Evolutionary conservation across 2,329 filamentous ascomycete genomes (phyloP), one percentile per base, ranked within the genome.

Genomic region (Aspergillus sp.): DNA sequence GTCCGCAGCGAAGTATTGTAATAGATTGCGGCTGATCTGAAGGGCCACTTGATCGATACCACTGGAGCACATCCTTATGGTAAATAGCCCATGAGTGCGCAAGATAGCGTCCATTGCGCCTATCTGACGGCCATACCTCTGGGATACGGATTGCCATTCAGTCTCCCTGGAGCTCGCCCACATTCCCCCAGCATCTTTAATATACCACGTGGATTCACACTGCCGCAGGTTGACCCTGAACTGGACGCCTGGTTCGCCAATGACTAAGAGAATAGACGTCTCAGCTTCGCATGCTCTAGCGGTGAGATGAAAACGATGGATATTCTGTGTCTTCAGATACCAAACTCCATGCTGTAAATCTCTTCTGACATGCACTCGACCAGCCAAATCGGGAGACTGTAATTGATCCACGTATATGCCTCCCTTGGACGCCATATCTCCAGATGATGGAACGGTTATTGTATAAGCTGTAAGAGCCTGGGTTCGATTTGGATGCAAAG

Each of bases 1-100:
- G 66, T 87, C 84, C 19, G 84, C 84, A 54, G 76, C 79, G 71
- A 84, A 85, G 67, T 87, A 87, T 68, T 87, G 85, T 62, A 83
- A 79, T 3, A 87, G 74, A 66, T 87, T 87, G 34, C 84, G 81
- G 28, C 84, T 84, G 46, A 85, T 78, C 64, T 87, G 84, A 4
- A 86, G 68, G 1, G 84, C 84, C 47, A 82, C 66, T 22, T 72
- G 22, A 68, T 75, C 57, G 66, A 59, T 53, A 71, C 73, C 62
- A 64, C 64, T 43, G 55, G 73, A 64, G 61, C 66, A 57, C 15
- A 60, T 56, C 46, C 54, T 57, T 54, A 87, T 82, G 1, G 73
- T 71, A 59, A 87, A 82, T 2, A 70, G 66, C 9, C 80, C 81
- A 22, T 71, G 67, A 1, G 80, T 82, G 57, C 82, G 80, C 28